phyloP scores from a whole-genome alignment of 2,329 filamentous ascomycete genomes.

The Alternaria consortialis region DNA sequence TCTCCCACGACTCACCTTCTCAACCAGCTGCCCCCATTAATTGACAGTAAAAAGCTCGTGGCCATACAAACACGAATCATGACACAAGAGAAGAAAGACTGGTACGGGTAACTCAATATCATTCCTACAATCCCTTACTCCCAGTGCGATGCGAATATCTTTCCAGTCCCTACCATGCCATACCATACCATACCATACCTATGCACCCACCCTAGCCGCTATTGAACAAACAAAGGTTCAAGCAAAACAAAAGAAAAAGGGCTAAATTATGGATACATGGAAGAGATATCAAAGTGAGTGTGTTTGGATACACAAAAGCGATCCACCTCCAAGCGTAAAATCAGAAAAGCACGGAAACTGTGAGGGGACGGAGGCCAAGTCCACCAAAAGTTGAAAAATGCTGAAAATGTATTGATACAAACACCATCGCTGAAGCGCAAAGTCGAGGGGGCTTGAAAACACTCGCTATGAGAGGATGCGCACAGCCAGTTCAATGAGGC shows the following conservation, averaged over 20 bases:
- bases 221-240: slow-evolving; percentile 2
- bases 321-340: slow-evolving; percentile 12
- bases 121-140: neutral
- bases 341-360: slow-evolving; percentile 1
- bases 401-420: slow-evolving; percentile 10
- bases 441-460: slow-evolving; percentile 1
- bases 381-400: neutral
- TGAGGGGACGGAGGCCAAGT: slow-evolving; percentile 12
- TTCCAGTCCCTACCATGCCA: slow-evolving; percentile 4
- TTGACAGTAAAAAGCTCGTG: neutral
- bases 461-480: slow-evolving; percentile 6
- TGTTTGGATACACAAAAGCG: slow-evolving; percentile 5
- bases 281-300: slow-evolving; percentile 17
- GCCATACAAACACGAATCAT: neutral
- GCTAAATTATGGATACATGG: slow-evolving; percentile 19
- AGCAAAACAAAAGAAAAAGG: slow-evolving; percentile 4
- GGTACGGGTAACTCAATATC: neutral
- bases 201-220: slow-evolving; percentile 13
- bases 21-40: neutral
- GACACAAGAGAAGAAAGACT: neutral
- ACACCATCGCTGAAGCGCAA: slow-evolving; percentile 14
- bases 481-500: slow-evolving; percentile 2
- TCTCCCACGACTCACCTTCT: neutral
- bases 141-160: slow-evolving; percentile 9
- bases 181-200: slow-evolving; percentile 16